Evolutionary conservation across 148 eudicot species (phyloP), one percentile per base, ranked within the genome.

Genomic region (Cornus kousa): DNA sequence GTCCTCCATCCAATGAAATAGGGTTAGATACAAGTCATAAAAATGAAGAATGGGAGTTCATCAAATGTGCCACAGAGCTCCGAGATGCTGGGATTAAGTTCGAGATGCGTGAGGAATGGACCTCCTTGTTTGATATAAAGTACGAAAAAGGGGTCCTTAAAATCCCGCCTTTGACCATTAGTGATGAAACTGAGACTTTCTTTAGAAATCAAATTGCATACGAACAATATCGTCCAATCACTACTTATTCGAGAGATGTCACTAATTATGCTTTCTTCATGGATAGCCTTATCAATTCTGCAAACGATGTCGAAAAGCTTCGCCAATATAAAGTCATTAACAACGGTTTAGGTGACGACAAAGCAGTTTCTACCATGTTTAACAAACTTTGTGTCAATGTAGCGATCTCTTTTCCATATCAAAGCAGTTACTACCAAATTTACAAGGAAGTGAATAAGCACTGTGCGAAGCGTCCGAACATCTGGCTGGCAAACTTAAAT

Each of bases 371-470:
- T 7, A 1, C 50, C 4, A 39, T 70, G 48, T 70, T 70, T 7
- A 70, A 20, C 72, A 70, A 70, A 50, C 4, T 39, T 3, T 9
- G 17, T 11, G 2, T 1, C 0, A 6, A 39, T 5, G 24, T 37
- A 3, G 3, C 7, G 5, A 0, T 39, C 5, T 16, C 48, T 8
- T 2, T 0, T 0, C 0, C 22, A 20, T 2, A 3, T 33, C 37
- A 32, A 6, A 31, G 31, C 50, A 2, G 9, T 8, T 70, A 70
- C n/a, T 37, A 50, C 6, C 1, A 39, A 39, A 2, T 39, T 19
- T 70, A n/a, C n/a, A n/a, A n/a, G n/a, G n/a, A n/a, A n/a, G n/a
- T n/a, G n/a, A n/a, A n/a, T 24, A 9, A 19, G 37, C n/a, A n/a
- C n/a, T n/a, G n/a, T n/a, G n/a, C n/a, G n/a, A n/a, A n/a, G n/a